phyloP scores from a whole-genome alignment of 306 rosid species.

The Phaseolus lunatus region DNA sequence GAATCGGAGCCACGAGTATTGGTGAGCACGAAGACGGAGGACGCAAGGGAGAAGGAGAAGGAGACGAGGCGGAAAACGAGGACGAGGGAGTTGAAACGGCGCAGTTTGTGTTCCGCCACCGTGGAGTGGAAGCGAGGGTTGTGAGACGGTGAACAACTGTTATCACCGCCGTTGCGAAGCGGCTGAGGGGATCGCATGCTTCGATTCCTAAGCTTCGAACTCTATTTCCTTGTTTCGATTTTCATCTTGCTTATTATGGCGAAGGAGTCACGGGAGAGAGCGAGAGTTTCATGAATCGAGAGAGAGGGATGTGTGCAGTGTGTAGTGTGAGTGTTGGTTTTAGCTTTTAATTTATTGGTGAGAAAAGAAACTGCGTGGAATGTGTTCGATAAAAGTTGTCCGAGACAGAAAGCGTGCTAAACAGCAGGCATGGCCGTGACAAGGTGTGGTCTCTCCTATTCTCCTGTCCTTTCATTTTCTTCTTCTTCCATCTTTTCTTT shows the following conservation, averaged over 20 bases:
- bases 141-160: constrained; percentile 52
- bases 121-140: constrained; percentile 83
- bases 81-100: constrained; percentile 82
- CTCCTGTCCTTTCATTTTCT: constrained; percentile 31
- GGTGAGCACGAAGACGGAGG: constrained; percentile 91
- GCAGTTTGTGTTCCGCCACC: constrained; percentile 82
- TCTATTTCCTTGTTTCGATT: not conserved
- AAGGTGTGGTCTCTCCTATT: constrained; percentile 35
- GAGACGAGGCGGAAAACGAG: constrained; percentile 78
- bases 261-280: constrained; percentile 52
- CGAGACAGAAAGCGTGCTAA: constrained; percentile 44
- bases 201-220: not conserved
- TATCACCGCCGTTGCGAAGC: constrained; percentile 69
- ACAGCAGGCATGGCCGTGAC: constrained; percentile 33
- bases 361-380: constrained; percentile 46
- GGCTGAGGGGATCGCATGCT: constrained; percentile 79
- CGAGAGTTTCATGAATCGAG: constrained; percentile 50
- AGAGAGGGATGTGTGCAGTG: not conserved
- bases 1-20: constrained; percentile 63
- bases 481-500: constrained; percentile 12
- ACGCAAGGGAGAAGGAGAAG: constrained; percentile 80
- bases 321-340: not conserved
- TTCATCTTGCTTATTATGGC: constrained; percentile 24
- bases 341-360: constrained; percentile 6
- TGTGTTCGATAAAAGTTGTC: constrained; percentile 45